A percentile compares a stretch with the other conserved stretches of the same genome.
Evolutionary conservation across 2,329 filamentous ascomycete species (phyloP).

Genomic region (Corniculantispora saksenae): DNA sequence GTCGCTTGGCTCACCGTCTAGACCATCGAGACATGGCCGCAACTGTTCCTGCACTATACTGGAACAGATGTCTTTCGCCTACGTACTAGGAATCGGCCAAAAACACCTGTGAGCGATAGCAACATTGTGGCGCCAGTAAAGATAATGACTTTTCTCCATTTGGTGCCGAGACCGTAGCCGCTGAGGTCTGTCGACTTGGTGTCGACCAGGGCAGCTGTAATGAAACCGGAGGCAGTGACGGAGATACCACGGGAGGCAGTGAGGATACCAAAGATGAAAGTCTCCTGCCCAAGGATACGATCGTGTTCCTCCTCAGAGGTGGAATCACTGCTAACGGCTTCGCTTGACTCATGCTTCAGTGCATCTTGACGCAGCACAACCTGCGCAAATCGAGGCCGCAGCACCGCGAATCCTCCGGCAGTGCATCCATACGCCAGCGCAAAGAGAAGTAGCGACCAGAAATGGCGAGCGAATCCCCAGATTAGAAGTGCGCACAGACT

Average conservation of each 20-base stretch:
- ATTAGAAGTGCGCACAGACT: neutral
- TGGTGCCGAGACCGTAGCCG: neutral
- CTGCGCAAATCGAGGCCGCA: neutral
- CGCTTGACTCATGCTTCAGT: neutral
- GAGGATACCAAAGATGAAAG: neutral
- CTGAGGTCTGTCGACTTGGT: neutral
- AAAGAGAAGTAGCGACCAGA: neutral
- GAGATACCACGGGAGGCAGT: neutral
- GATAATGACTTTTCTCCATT: neutral
- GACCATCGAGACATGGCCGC: neutral
- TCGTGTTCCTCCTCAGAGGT: neutral
- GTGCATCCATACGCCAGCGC: neutral
- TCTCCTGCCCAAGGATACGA: neutral
- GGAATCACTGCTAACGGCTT: neutral
- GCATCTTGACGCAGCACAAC: neutral
- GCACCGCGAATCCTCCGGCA: neutral
- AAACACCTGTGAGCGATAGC: neutral
- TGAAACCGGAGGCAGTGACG: neutral
- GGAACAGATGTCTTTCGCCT: neutral
- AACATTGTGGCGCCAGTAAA: neutral
- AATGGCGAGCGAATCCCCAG: neutral
- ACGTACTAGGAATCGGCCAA: neutral
- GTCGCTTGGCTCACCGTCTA: neutral
- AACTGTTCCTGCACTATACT: neutral
- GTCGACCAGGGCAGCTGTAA: neutral